Evolutionary conservation across 2,329 filamentous ascomycete genomes (phyloP), one percentile per base, ranked within the genome.

Genomic region (Phymatotrichopsis omnivora): DNA sequence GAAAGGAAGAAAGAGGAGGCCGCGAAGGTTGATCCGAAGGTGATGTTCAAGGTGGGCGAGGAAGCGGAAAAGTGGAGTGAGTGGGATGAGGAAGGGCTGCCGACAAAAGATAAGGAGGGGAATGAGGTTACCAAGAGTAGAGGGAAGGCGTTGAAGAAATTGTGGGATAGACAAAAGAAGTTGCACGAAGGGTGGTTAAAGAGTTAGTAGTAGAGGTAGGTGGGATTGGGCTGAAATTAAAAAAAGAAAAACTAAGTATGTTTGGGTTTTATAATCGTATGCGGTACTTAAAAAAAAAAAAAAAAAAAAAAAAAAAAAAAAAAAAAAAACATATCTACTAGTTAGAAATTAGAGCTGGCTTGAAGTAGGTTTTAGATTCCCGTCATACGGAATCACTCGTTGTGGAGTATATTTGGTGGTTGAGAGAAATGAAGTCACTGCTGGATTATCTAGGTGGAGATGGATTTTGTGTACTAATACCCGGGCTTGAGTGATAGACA

Each of bases 151-250:
- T 64, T 94, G 57, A 79, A 72, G 66, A 95, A 95, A 70, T 80
- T 85, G 45, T 93, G 84, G 84, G 82, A 93, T 57, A 78, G 72
- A 61, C 89, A 95, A 68, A 91, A 86, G 71, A 93, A 89, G 72
- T 63, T 75, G 47, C 80, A 87, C 62, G 80, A 87, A 53, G 76
- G 32, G 29, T 54, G 42, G 41, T 19, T 43, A 17, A 36, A 39
- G 24, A 10, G 22, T 6, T 23, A 41, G 40, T 17, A n/a, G 16
- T 23, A 11, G 14, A 7, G 8, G 23, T 11, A 23, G 30, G 10
- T n/a, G 32, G 2, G 27, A 10, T 11, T 27, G n/a, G 31, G 14
- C 10, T 23, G 41, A 17, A 28, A 23, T 4, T n/a, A 11, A 7
- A 6, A 42, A 24, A 5, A 17, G 28, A 17, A 16, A 17, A 14